Conservation (phyloP, 2,329 filamentous ascomycete species). For the Cordyceps fumosorosea region DNA sequence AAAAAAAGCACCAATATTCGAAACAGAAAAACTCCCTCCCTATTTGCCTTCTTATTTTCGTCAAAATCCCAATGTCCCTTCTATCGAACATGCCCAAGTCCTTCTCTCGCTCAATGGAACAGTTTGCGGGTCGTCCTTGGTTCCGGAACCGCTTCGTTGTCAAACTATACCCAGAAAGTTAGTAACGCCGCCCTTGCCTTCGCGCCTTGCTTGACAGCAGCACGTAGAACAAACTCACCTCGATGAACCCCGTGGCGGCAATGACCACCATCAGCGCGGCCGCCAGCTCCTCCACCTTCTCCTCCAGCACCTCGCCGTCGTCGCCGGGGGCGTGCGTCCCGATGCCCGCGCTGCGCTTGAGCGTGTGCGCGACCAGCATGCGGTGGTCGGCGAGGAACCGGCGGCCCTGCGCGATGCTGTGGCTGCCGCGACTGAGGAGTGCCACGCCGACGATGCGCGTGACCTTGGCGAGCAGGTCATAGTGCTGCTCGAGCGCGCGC, state of each 20-base stretch:
- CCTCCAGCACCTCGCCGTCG: constrained; percentile 38
- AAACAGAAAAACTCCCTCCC: background rate
- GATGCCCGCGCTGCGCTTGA: constrained; percentile 83
- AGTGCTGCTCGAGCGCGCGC: constrained; percentile 71
- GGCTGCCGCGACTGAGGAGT: constrained; percentile 71
- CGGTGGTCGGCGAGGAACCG: constrained; percentile 78
- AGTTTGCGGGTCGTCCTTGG: constrained; percentile 27
- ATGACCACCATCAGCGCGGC: constrained; percentile 82
- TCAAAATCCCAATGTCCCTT: background rate
- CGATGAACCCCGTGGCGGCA: constrained; percentile 73
- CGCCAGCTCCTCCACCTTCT: constrained; percentile 67
- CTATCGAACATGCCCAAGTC: background rate
- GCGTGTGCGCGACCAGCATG: constrained; percentile 75
- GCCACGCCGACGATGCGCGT: constrained; percentile 77
- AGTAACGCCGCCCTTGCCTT: background rate
- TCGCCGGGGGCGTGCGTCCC: constrained; percentile 39
- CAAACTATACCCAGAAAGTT: constrained; percentile 26
- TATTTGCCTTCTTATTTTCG: background rate
- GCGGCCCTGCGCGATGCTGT: constrained; percentile 75
- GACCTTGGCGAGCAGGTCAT: constrained; percentile 72
- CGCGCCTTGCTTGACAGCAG: background rate
- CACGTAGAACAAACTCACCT: constrained; percentile 47
- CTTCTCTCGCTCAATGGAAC: constrained; percentile 30
- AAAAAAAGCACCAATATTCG: background rate
- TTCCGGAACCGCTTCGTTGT: constrained; percentile 32